Conservation (phyloP, 139 green algal species). For the Astrephomene gubernaculifera region DNA sequence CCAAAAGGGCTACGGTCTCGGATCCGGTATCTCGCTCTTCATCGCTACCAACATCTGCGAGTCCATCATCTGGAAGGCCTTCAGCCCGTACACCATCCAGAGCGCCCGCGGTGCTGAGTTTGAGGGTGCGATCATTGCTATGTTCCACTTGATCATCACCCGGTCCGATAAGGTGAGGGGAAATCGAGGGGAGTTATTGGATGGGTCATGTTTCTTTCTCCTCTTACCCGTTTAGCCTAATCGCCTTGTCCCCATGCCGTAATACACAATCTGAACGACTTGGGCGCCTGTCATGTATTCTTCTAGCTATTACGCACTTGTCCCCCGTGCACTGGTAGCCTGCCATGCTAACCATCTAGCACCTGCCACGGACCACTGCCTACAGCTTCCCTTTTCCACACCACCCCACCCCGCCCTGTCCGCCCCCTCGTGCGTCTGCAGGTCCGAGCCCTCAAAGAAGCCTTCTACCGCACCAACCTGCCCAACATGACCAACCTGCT, state of each 20-base stretch:
- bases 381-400: too few relatives aligned
- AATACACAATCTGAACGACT: too few relatives aligned
- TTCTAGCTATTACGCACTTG: too few relatives aligned
- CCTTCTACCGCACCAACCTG: constrained; percentile 98
- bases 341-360: too few relatives aligned
- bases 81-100: constrained; percentile 91
- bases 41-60: constrained; percentile 99
- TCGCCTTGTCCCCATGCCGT: too few relatives aligned
- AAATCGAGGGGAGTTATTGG: background rate
- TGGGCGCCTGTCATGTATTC: too few relatives aligned
- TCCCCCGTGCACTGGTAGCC: too few relatives aligned
- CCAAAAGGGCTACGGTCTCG: constrained; percentile 97
- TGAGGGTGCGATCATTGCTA: constrained; percentile 97
- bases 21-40: constrained; percentile 99
- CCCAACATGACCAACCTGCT: constrained; percentile 98
- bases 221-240: too few relatives aligned
- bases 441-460: constrained; percentile 92
- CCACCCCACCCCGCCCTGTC: too few relatives aligned
- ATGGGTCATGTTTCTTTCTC: too few relatives aligned
- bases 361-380: too few relatives aligned
- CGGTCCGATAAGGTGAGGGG: constrained; percentile 88
- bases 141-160: constrained; percentile 98
- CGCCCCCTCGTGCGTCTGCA: background rate
- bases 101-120: constrained; percentile 93
- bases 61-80: constrained; percentile 99